Conservation (phyloP, 768 basidiomycete genomes). For the Serendipita sp. region DNA sequence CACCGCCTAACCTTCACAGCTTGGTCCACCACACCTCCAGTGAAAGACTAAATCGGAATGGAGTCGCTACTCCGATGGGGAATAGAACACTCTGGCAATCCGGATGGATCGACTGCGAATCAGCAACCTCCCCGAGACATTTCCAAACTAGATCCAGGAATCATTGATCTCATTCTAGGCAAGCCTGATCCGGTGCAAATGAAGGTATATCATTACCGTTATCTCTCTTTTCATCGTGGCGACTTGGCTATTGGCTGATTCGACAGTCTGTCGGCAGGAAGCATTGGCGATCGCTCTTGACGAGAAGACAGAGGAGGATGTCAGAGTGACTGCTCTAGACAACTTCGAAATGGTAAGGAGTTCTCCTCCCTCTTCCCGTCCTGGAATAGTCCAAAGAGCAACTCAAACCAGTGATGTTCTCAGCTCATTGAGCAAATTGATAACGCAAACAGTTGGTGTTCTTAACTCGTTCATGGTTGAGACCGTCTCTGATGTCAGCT, state of each 20-base stretch:
- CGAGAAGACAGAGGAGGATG: constrained; percentile 32
- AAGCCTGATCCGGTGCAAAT: constrained; percentile 67
- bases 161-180: constrained; percentile 75
- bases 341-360: constrained; percentile 63
- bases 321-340: constrained; percentile 55
- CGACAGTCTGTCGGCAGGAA: constrained; percentile 25
- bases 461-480: constrained; percentile 1
- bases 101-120: constrained; percentile 16
- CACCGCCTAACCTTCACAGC: neutral
- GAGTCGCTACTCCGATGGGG: constrained; percentile 70
- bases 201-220: constrained; percentile 25
- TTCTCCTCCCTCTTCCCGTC: too few species aligned
- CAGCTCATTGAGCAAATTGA: constrained; percentile 80
- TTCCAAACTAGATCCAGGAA: constrained; percentile 48
- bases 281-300: constrained; percentile 50
- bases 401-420: neutral
- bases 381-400: neutral
- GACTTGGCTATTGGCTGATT: constrained; percentile 6
- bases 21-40: neutral
- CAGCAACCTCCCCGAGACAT: constrained; percentile 18
- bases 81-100: constrained; percentile 45
- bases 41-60: constrained; percentile 25
- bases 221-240: neutral
- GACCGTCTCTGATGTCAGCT: neutral
- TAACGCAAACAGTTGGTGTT: constrained; percentile 60